Percentiles rank a stretch among this genome's conserved stretches.
These are phyloP conservation scores for Tarenaya hassleriana DNA, from an alignment of 345 rosid species.

Conservation along the genomic window DNA sequence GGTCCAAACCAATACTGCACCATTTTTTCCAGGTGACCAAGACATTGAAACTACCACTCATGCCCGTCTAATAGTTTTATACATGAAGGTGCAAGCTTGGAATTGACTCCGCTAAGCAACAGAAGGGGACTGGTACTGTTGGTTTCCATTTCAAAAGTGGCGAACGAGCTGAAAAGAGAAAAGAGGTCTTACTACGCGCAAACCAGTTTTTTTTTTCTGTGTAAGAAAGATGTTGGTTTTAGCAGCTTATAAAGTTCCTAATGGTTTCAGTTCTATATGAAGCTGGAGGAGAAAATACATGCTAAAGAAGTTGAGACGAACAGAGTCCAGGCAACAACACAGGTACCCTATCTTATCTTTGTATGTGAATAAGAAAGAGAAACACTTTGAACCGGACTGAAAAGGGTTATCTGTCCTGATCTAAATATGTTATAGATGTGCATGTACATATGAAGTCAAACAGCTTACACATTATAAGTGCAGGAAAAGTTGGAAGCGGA, in stretches of 20 bases:
- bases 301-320: conserved; percentile 64
- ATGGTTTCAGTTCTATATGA: conserved; percentile 48
- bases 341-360: conserved; percentile 41
- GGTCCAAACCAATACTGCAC: conserved; percentile 31
- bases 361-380: no score
- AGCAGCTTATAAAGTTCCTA: background rate
- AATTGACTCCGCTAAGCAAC: conserved; percentile 35
- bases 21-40: background rate
- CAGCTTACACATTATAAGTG: conserved; percentile 24
- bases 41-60: conserved; percentile 2
- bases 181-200: conserved; percentile 79
- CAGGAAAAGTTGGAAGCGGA: conserved; percentile 66
- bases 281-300: conserved; percentile 69
- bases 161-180: conserved; percentile 76
- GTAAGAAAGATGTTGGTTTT: background rate
- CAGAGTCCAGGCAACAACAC: conserved; percentile 57
- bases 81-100: conserved; percentile 42
- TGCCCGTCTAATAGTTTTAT: conserved; percentile 13
- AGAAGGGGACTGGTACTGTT: conserved; percentile 32
- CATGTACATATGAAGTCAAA: no score
- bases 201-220: background rate
- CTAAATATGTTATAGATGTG: no score
- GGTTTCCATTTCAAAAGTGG: conserved; percentile 53
- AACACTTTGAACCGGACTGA: no score
- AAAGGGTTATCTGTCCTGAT: no score